Conservation (phyloP, 495 filamentous ascomycete species). For the Xylaria castorea region DNA sequence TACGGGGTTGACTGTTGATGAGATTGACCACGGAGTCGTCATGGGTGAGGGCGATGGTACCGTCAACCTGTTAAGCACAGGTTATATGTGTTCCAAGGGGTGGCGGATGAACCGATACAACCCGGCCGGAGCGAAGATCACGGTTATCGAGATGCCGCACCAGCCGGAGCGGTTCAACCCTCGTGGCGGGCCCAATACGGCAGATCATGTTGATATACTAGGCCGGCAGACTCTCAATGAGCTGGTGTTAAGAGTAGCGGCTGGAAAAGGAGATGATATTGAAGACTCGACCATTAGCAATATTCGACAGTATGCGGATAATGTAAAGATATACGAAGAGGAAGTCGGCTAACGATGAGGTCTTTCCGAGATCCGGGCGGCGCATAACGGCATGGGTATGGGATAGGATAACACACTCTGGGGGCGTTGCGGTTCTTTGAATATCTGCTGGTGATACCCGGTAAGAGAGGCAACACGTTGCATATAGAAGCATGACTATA, state of each 20-base stretch:
- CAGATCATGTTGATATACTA: constrained; percentile 96
- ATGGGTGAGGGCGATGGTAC: constrained; percentile 97
- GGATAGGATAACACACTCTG: background rate
- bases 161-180: constrained; percentile 93
- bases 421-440: constrained; percentile 19
- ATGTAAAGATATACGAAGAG: constrained; percentile 71
- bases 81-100: constrained; percentile 95
- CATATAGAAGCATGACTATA: constrained; percentile 2
- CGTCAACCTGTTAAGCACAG: constrained; percentile 83
- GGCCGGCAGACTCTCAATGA: constrained; percentile 90
- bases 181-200: constrained; percentile 91
- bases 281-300: constrained; percentile 77
- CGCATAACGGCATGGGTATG: background rate
- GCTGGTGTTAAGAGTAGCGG: constrained; percentile 84
- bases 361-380: background rate
- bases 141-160: constrained; percentile 93
- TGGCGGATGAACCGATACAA: constrained; percentile 96
- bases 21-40: constrained; percentile 84
- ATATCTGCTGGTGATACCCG: constrained; percentile 2
- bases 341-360: constrained; percentile 2
- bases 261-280: constrained; percentile 83
- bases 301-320: constrained; percentile 80
- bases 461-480: background rate
- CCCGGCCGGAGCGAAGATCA: constrained; percentile 79
- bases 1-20: constrained; percentile 69